Percentiles rank a stretch among this genome's conserved stretches.
phyloP scores from a whole-genome alignment of 2,329 filamentous ascomycete genomes.

The Epichloe scottii region DNA sequence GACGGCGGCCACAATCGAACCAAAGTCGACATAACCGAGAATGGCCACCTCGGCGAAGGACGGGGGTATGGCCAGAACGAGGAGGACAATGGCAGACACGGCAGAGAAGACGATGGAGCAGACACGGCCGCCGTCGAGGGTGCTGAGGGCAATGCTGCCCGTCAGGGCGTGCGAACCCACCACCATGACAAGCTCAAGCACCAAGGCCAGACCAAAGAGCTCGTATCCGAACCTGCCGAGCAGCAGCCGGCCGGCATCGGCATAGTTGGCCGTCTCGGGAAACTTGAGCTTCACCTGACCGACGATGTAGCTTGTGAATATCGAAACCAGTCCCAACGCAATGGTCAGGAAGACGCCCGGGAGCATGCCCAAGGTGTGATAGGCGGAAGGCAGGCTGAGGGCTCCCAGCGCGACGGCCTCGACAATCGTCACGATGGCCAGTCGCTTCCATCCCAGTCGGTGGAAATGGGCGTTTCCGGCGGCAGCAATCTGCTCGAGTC shows the following conservation, averaged over 20 bases:
- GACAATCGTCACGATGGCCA: constrained; percentile 42
- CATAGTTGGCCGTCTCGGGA: constrained; percentile 49
- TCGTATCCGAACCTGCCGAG: constrained; percentile 48
- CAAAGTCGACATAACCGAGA: constrained; percentile 42
- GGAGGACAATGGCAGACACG: constrained; percentile 32
- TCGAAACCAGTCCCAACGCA: constrained; percentile 30
- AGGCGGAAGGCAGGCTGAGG: constrained; percentile 38
- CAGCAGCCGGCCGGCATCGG: constrained; percentile 53
- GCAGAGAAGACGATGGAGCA: constrained; percentile 34
- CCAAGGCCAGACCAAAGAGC: constrained; percentile 48
- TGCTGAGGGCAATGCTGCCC: constrained; percentile 54
- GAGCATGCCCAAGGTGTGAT: constrained; percentile 41
- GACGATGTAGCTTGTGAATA: constrained; percentile 35
- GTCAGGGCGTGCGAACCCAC: constrained; percentile 54
- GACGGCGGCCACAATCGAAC: constrained; percentile 51
- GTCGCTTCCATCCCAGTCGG: constrained; percentile 43
- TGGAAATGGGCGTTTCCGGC: constrained; percentile 36
- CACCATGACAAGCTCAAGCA: constrained; percentile 54
- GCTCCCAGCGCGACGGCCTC: constrained; percentile 43
- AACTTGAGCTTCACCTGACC: constrained; percentile 35
- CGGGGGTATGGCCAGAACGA: constrained; percentile 33
- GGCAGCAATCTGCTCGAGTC: constrained; percentile 28
- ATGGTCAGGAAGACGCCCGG: constrained; percentile 26
- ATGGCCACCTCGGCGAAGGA: constrained; percentile 38
- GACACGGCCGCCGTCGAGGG: constrained; percentile 41